Evolutionary conservation across 169 alveolate genomes (phyloP), one percentile per base, ranked within the genome.

Genomic region (Plasmodium coatneyi): DNA sequence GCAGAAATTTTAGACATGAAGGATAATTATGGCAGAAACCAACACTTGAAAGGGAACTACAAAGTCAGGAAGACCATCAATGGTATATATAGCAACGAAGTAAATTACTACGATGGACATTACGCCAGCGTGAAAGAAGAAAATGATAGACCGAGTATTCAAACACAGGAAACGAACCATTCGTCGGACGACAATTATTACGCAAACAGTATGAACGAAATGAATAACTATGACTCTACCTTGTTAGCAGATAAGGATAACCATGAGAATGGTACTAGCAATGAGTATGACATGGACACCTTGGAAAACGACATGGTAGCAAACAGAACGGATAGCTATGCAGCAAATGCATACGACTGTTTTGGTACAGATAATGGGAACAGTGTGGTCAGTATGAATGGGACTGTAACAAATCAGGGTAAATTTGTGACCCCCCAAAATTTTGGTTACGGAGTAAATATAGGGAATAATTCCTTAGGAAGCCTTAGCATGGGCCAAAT

Each of bases 111-210:
- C 46, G 60, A 82, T 82, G 52, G 66, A 22, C 52, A 82, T 82
- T 82, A 60, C 46, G 46, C 16, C 7, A 80, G 32, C 36, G 32
- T 66, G 49, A 30, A 66, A 0, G 92, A 70, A 36, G 60, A 12
- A 39, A 82, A 82, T 60, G 82, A 60, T 12, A 16, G n/a, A 36
- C 46, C 16, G 25, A 56, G 71, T 34, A 82, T 36, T 36, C 28
- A 16, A 56, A 9, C 71, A 19, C 72, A 60, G 49, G 70, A 82
- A 19, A 39, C 92, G 25, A 80, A 80, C 36, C 71, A 36, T 7
- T 36, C 41, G 19, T 70, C 80, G 3, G 49, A 78, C 0, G 84
- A 82, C 1, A 82, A 82, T 82, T 82, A 82, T 60, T 82, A 82
- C 71, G 25, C 71, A n/a, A 52, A 66, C 52, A 28, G 28, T 36